Evolutionary conservation across 495 filamentous ascomycete species (phyloP), one percentile per base, ranked within the genome.

Genomic region (Tetracladium setigerum): DNA sequence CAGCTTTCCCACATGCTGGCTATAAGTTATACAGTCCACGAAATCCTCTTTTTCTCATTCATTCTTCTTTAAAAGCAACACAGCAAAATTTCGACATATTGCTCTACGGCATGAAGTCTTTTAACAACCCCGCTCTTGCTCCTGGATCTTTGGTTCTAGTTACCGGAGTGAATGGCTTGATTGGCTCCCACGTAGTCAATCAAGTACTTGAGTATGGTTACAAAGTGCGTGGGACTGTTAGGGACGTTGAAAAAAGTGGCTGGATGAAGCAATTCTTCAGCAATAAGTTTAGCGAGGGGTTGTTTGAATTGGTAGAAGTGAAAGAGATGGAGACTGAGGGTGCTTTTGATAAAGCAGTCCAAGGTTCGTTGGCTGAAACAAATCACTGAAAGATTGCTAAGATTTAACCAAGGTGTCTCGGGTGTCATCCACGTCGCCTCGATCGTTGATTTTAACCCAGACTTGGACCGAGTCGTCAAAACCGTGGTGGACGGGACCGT

Each of bases 131-230:
- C n/a, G n/a, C n/a, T n/a, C n/a, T n/a, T n/a, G n/a, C n/a, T n/a
- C n/a, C n/a, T n/a, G n/a, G n/a, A n/a, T n/a, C n/a, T n/a, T n/a
- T 56, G 14, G 53, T 71, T 51, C 62, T 80, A n/a, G 67, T 83
- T 30, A 81, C 76, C 4, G 76, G 76, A n/a, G 67, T 61, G 17
- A 81, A 72, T 49, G 77, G 78, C 43, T 75, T 67, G 48, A 73
- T 81, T 46, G 77, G 58, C 15, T 72, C 68, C 24, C 71, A 81
- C 45, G 56, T 73, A 15, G 65, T 64, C 38, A 62, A 77, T 54
- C 53, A 71, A 22, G 56, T 79, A 10, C 67, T 82, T 5, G 47
- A 57, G 11, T 58, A 67, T 4, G 74, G 74, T 30, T 79, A 74
- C 50, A 54, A 50, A n/a, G 73, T 81, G 16, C 65, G 72, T n/a